Evolutionary conservation across 179 eudicot genomes (phyloP), one percentile per base, ranked within the genome.

Genomic region (Gypsophila paniculata): DNA sequence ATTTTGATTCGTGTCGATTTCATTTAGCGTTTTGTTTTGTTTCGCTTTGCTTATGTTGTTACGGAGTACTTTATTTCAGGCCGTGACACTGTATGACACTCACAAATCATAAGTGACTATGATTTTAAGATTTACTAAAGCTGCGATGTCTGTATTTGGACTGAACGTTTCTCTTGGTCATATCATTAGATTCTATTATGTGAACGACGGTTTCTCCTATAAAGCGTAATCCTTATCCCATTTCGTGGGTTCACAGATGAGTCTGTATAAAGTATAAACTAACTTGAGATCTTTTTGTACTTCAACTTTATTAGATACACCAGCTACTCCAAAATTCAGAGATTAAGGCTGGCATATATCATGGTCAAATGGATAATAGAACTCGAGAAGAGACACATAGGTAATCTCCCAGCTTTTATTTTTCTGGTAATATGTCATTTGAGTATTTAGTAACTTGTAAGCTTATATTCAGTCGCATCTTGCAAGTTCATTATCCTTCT

Each of bases 371-470:
- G 96, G 70, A 75, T 36, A 84, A 59, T 70, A 83, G 71, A 80
- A 85, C 89, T 65, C 88, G 93, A 44, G 87, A 86, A 75, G 90
- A 74, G 85, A 83, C 89, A 22, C 96, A 91, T 79, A 89, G 93
- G 96, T 89, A 65, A 48, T 38, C 52, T 25, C 19, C 62, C n/a
- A 68, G 22, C n/a, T 12, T 55, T 1, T 70, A 44, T 13, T 61
- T 68, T 61, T 46, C n/a, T 53, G 19, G 3, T 38, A 48, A 34
- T 25, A 34, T 62, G 32, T n/a, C n/a, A n/a, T n/a, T 60, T 8
- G 7, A 36, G 7, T 36, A 49, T 12, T 17, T 9, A 21, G 39
- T 59, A 44, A 70, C 14, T 61, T 39, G 8, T 22, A 48, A 22
- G 58, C 38, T 49, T 62, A 39, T 21, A 22, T 22, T 66, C 57